Base-by-base conservation (phyloP, 1,139 yeast species). In the Blastobotrys elegans region DNA sequence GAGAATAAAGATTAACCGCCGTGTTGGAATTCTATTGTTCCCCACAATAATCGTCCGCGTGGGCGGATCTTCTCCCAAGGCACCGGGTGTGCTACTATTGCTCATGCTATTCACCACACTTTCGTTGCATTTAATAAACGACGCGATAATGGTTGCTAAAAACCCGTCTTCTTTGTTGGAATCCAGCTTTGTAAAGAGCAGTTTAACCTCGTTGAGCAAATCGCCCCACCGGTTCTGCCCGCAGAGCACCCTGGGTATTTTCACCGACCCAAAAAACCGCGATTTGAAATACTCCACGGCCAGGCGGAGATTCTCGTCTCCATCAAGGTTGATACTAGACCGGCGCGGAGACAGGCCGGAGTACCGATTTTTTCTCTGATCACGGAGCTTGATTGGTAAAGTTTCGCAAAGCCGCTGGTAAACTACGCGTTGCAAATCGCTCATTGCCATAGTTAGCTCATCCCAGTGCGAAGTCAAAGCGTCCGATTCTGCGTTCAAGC, bases 141-240 rank as follows among this genome's bases (percentile, higher is more conserved):
- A 43, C 11, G 61, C 53, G 40, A 57, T 36, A 26, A 53, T 43
- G 16, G 55, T 53, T 26, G 52, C 29, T 24, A 59, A 47, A 44
- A 57, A 57, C 33, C 49, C 48, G 20, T 36, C 41, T 13, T 42
- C 40, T 26, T 40, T 26, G 37, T 17, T 14, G 17, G 26, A 21
- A 21, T 32, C 47, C 4, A 45, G 34, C 14, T 35, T 40, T 5
- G 38, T 18, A 36, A 36, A 24, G 27, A 41, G 40, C 36, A 24
- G 31, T 37, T 39, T 21, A 40, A 60, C 46, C 44, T 58, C 56
- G 13, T 51, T 50, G 24, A 50, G 49, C 11, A 60, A 49, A 40
- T 58, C 62, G 1, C 51, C 43, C 63, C 62, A 60, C 29, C 60
- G 46, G 32, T 56, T 54, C 40, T 60, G 64, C 13, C 65, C 65